Percentiles rank a stretch among this genome's conserved stretches.
phyloP scores from a whole-genome alignment of 768 basidiomycete genomes.

The Boletus patriciae region DNA sequence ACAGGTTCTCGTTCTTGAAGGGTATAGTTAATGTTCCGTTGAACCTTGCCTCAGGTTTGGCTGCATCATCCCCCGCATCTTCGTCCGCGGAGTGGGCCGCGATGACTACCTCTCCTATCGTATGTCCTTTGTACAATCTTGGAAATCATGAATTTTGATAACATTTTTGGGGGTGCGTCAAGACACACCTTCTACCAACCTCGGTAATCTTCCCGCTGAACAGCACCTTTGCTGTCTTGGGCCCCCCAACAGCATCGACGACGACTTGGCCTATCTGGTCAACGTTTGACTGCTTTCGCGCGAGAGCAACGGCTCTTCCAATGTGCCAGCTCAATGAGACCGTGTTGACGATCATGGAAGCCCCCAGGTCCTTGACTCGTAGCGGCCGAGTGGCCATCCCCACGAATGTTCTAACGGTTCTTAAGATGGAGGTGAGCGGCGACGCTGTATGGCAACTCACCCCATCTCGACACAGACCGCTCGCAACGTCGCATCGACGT shows the following conservation, averaged over 20 bases:
- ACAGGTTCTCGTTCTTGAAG: conserved; percentile 65
- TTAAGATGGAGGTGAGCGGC: neutral
- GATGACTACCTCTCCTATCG: conserved; percentile 40
- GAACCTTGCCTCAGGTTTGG: conserved; percentile 21
- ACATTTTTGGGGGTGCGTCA: neutral
- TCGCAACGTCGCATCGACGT: conserved; percentile 47
- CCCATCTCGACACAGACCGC: conserved; percentile 55
- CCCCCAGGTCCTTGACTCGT: conserved; percentile 34
- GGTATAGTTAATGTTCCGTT: conserved; percentile 46
- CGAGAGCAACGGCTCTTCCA: conserved; percentile 55
- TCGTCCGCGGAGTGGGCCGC: conserved; percentile 28
- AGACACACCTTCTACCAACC: conserved; percentile 38
- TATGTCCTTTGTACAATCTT: conserved; percentile 40
- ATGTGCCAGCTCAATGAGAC: conserved; percentile 64
- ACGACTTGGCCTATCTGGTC: conserved; percentile 37
- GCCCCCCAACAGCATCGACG: conserved; percentile 38
- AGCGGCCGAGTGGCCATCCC: conserved; percentile 46
- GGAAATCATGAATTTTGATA: neutral
- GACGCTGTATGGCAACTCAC: conserved; percentile 12
- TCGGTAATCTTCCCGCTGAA: conserved; percentile 63
- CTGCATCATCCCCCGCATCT: conserved; percentile 27
- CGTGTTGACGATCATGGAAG: conserved; percentile 49
- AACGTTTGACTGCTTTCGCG: conserved; percentile 47
- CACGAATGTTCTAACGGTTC: conserved; percentile 38
- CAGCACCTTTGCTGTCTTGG: conserved; percentile 39